These are phyloP conservation scores for Rossbeevera mucosa DNA, from an alignment of 768 basidiomycete species.

Conservation along the genomic window DNA sequence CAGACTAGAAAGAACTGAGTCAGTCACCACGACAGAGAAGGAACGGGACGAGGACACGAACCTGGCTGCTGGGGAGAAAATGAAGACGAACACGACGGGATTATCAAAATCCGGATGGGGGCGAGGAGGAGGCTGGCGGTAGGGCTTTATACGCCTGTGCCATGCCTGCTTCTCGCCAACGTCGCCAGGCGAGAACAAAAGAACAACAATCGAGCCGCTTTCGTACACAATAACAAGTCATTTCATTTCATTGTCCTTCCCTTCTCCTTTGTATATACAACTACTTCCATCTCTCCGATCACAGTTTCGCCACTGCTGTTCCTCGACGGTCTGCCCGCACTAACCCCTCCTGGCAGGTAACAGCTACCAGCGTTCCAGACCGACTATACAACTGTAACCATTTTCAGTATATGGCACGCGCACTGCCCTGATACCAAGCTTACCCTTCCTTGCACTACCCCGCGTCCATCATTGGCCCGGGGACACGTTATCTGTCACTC, in stretches of 20 bases:
- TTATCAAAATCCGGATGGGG: conserved; percentile 36
- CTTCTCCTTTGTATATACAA: conserved; percentile 15
- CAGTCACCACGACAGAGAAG: background rate
- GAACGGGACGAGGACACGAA: conserved; percentile 5
- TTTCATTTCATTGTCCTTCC: conserved; percentile 19
- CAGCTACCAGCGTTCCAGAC: conserved; percentile 62
- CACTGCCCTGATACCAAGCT: conserved; percentile 21
- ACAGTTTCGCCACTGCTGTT: conserved; percentile 30
- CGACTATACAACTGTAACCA: conserved; percentile 60
- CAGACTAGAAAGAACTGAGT: conserved; percentile 20
- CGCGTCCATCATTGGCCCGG: conserved; percentile 60
- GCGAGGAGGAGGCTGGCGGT: background rate
- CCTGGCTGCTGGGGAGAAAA: conserved; percentile 27
- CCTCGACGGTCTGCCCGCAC: conserved; percentile 54
- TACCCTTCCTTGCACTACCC: conserved; percentile 67
- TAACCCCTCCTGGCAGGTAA: conserved; percentile 77
- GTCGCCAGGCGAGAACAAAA: conserved; percentile 37
- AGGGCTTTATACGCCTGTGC: conserved; percentile 25
- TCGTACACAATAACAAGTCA: conserved; percentile 27
- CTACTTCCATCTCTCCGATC: conserved; percentile 7
- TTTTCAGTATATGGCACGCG: conserved; percentile 5
- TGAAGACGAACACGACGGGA: conserved; percentile 21
- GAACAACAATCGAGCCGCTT: conserved; percentile 22
- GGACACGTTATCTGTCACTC: conserved; percentile 55
- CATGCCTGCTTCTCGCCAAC: conserved; percentile 8